Percentiles rank a stretch among this genome's conserved stretches.
phyloP scores from a whole-genome alignment of 1,284 basidiomycete genomes.

The Trametes versicolor region DNA sequence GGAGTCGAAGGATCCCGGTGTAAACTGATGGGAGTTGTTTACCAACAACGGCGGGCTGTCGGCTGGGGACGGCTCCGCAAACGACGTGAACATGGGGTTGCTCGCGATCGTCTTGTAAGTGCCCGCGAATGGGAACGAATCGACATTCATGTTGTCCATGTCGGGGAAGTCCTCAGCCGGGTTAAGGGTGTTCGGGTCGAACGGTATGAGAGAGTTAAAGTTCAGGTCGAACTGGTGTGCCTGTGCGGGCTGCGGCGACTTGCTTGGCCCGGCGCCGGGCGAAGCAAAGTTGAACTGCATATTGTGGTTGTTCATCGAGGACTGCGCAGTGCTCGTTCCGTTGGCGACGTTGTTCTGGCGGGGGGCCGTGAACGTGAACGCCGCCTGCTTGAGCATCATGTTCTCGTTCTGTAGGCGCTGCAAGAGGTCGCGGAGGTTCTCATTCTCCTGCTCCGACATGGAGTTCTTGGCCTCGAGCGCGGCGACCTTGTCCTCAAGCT shows the following conservation, averaged over 20 bases:
- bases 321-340: constrained; percentile 27
- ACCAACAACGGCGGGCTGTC: constrained; percentile 37
- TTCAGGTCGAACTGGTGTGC: constrained; percentile 55
- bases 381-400: constrained; percentile 71
- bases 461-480: constrained; percentile 82
- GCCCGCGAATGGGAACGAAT: constrained; percentile 57
- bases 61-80: constrained; percentile 65
- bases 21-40: constrained; percentile 31
- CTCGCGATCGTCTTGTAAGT: constrained; percentile 80
- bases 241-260: constrained; percentile 37
- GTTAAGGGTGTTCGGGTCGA: constrained; percentile 70
- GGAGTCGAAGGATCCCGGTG: constrained; percentile 34
- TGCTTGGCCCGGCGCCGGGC: constrained; percentile 42
- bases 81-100: constrained; percentile 85
- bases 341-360: constrained; percentile 44
- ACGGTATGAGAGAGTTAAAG: constrained; percentile 70
- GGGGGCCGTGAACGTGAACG: constrained; percentile 81
- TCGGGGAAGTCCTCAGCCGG: constrained; percentile 67
- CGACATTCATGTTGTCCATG: constrained; percentile 67
- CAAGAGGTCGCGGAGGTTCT: constrained; percentile 81
- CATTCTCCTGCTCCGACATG: constrained; percentile 72
- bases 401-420: constrained; percentile 84
- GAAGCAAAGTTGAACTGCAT: constrained; percentile 41
- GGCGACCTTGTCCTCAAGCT: constrained; percentile 87
- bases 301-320: constrained; percentile 32